These are phyloP conservation scores for Cytospora piceicola DNA, from an alignment of 2,329 filamentous ascomycete genomes.

Conservation along the genomic window DNA sequence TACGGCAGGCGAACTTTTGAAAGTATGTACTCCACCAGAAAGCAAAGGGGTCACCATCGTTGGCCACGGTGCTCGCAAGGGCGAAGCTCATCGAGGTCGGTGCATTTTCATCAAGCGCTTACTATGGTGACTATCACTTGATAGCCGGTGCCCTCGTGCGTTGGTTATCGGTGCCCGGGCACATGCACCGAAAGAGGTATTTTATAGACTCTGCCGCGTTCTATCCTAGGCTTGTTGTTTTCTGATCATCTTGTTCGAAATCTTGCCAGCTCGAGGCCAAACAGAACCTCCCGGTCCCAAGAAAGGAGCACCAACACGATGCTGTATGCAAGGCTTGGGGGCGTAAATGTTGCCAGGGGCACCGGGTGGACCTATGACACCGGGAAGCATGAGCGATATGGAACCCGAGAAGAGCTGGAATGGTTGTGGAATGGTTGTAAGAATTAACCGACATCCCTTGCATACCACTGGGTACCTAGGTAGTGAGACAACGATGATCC, in stretches of 20 bases:
- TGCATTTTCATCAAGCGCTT: too few relatives aligned
- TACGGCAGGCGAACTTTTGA: not conserved
- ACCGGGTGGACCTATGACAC: too few relatives aligned
- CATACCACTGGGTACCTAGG: not conserved
- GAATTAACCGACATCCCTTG: not conserved
- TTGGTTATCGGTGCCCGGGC: too few relatives aligned
- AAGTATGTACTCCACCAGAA: not conserved
- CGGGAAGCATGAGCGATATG: too few relatives aligned
- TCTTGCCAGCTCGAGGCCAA: not conserved
- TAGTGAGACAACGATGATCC: not conserved
- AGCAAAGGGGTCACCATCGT: too few relatives aligned
- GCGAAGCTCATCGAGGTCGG: too few relatives aligned
- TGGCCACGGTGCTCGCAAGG: too few relatives aligned
- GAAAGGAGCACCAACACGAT: not conserved
- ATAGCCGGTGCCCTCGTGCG: too few relatives aligned
- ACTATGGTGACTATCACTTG: too few relatives aligned
- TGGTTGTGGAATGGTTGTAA: not conserved
- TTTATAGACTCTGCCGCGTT: not conserved
- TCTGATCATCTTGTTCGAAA: not conserved
- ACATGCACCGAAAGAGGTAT: too few relatives aligned
- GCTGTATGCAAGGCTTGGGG: not conserved
- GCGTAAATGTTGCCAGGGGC: not conserved
- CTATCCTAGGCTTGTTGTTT: too few relatives aligned
- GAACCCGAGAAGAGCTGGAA: too few relatives aligned
- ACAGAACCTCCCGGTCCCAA: not conserved